Percentiles rank a stretch among this genome's conserved stretches.
Evolutionary conservation across 495 filamentous ascomycete species (phyloP).

Genomic region (Tuber brumale): DNA sequence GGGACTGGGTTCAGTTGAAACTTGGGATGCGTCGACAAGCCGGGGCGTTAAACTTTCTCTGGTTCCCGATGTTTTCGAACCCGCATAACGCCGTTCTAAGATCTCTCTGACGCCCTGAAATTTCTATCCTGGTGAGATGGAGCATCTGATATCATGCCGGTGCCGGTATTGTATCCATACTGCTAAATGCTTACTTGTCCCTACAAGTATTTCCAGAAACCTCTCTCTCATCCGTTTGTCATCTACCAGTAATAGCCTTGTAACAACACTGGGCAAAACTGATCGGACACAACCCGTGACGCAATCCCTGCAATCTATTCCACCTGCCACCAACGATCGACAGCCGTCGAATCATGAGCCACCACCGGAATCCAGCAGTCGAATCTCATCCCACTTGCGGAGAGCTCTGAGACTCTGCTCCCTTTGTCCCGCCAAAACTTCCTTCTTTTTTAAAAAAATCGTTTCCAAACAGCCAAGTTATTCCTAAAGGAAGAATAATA

Average conservation of each 20-base stretch:
- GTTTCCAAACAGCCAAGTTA: not conserved
- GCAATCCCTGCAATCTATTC: not conserved
- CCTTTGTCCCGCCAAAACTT: not conserved
- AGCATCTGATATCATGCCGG: not conserved
- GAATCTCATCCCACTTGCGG: not conserved
- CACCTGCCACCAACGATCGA: not conserved
- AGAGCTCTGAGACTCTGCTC: not conserved
- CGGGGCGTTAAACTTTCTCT: not conserved
- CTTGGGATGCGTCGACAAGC: not conserved
- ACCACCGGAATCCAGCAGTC: not conserved
- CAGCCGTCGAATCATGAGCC: not conserved
- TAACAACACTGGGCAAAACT: not conserved
- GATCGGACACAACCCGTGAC: not conserved
- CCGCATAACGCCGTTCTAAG: not conserved
- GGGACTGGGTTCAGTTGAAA: constrained; percentile 7
- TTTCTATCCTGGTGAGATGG: not conserved
- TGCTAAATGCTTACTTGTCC: not conserved
- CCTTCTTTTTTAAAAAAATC: not conserved
- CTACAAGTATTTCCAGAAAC: not conserved
- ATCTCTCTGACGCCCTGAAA: not conserved
- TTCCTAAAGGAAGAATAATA: not conserved
- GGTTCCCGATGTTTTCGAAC: not conserved
- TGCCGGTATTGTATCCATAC: not conserved
- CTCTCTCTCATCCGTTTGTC: not conserved
- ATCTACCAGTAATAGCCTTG: not conserved